Base-by-base conservation (phyloP, 2,329 filamentous ascomycete genomes). In the Ceratocystis eucalypticola region DNA sequence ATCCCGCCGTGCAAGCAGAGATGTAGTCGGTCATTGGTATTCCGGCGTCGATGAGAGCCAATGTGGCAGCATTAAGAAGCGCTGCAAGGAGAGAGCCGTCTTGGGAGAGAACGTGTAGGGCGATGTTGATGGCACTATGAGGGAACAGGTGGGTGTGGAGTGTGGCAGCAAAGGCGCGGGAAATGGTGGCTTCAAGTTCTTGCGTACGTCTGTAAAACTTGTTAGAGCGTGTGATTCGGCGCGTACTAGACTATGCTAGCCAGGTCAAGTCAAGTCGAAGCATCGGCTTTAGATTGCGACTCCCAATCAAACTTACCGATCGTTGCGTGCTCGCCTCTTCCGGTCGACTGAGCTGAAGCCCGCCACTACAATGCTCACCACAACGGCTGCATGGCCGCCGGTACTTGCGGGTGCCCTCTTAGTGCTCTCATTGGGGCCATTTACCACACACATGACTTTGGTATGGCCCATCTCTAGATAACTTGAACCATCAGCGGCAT, bases 391-490 rank as follows among this genome's bases (percentile, higher is more conserved):
- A 44, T 65, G 57, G 4, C 66, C 66, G 6, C 33, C 46, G 5
- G 45, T 30, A 5, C 25, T 46, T 4, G 25, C 20, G 3, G 71
- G 1, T 70, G 72, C 45, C 69, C 70, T 17, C 71, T 72, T 62
- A 15, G 64, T 65, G 46, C 55, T 72, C 73, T 99, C 94, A 46
- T 84, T 85, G 0, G 94, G 94, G 0, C 94, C 94, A 1, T 87
- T 85, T 61, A 99, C 87, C 28, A 92, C 91, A 77, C 93, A 96
- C 77, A 97, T 89, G 71, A 99, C 88, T 74, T 96, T 94, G 25
- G 94, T 99, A 77, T 97, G 96, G 72, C 94, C 94, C 87, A 96
- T 96, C 74, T 96, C 91, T 68, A 97, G 85, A 76, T 96, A 96
- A 69, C 88, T 90, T 57, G 89, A 96, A 45, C 94, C 94, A 72